Evolutionary conservation across 2,329 filamentous ascomycete species (phyloP).

Genomic region (Didymella lethalis): DNA sequence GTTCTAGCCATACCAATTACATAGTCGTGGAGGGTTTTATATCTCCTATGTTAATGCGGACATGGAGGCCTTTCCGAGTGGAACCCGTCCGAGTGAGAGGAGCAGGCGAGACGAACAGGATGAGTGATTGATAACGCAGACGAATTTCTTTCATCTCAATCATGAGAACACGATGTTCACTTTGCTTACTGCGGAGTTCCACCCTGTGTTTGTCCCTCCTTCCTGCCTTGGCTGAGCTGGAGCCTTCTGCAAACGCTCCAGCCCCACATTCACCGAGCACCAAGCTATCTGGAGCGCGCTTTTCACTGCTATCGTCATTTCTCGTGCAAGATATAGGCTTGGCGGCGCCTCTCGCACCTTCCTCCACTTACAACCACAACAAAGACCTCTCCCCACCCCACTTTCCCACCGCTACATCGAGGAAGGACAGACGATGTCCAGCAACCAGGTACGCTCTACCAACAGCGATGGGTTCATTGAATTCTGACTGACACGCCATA

Average conservation of each 20-base stretch:
- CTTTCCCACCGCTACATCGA: not conserved
- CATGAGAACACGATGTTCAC: not conserved
- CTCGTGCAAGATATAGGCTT: constrained; percentile 2
- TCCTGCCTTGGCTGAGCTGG: not conserved
- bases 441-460: constrained; percentile 10
- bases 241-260: not conserved
- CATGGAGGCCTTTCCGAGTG: too few relatives aligned
- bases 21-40: too few relatives aligned
- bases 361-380: not conserved
- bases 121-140: not conserved
- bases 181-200: not conserved
- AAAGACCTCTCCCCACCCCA: not conserved
- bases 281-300: not conserved
- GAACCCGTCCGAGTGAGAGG: too few relatives aligned
- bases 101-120: too few relatives aligned
- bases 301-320: not conserved
- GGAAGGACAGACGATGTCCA: constrained; percentile 2
- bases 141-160: not conserved
- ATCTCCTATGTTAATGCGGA: too few relatives aligned
- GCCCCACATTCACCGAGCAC: not conserved
- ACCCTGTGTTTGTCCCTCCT: constrained; percentile 9
- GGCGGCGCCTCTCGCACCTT: constrained; percentile 12
- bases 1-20: too few relatives aligned
- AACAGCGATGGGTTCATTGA: not conserved
- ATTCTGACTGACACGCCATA: constrained; percentile 5